phyloP scores from a whole-genome alignment of 768 basidiomycete species.

The Termitomyces sp. region DNA sequence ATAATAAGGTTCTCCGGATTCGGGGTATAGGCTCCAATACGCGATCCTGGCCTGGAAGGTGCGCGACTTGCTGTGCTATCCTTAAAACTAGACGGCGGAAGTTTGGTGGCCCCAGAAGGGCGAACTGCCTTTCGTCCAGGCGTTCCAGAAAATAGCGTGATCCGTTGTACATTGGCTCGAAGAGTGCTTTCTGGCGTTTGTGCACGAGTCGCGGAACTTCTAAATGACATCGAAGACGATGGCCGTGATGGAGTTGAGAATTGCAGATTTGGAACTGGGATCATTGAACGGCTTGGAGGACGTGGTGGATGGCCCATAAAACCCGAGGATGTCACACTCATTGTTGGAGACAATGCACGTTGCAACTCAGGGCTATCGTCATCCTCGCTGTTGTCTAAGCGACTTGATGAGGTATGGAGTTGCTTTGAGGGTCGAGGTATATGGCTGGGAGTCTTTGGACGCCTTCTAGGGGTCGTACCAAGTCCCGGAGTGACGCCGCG shows the following conservation, averaged over 20 bases:
- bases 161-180: constrained; percentile 54
- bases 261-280: constrained; percentile 73
- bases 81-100: constrained; percentile 75
- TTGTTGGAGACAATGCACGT: constrained; percentile 62
- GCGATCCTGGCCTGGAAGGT: constrained; percentile 63
- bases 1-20: constrained; percentile 45
- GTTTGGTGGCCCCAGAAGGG: constrained; percentile 30
- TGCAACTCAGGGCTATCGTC: constrained; percentile 41
- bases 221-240: constrained; percentile 66
- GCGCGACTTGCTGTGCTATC: constrained; percentile 51
- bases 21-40: constrained; percentile 62
- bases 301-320: constrained; percentile 49
- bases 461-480: constrained; percentile 52
- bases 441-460: constrained; percentile 75
- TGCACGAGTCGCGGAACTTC: constrained; percentile 39
- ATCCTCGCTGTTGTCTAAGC: constrained; percentile 20
- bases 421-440: constrained; percentile 63
- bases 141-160: constrained; percentile 47
- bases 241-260: constrained; percentile 68
- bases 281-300: constrained; percentile 80
- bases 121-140: constrained; percentile 34
- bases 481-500: constrained; percentile 28
- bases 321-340: constrained; percentile 36
- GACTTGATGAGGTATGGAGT: constrained; percentile 25
- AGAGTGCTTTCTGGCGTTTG: constrained; percentile 68